phyloP scores from a whole-genome alignment of 306 rosid species.

The Ammopiptanthus mongolicus region DNA sequence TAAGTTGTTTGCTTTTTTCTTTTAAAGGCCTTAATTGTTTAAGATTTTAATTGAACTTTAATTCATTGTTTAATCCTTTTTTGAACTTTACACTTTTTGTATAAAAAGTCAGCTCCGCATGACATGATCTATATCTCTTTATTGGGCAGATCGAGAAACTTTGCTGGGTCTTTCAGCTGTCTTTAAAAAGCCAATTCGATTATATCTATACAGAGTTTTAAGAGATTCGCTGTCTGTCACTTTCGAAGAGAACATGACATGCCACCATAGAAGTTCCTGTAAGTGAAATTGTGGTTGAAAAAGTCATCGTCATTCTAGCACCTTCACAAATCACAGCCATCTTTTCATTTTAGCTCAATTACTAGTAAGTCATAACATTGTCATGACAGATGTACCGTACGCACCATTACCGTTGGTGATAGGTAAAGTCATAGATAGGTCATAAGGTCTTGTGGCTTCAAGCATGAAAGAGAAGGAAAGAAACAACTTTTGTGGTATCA shows the following conservation, averaged over 20 bases:
- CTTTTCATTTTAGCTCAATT: neutral
- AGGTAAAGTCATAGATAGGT: neutral
- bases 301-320: neutral
- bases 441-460: neutral
- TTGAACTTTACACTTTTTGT: neutral
- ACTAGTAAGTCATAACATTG: neutral
- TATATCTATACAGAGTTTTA: neutral
- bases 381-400: neutral
- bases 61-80: neutral
- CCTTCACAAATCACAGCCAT: neutral
- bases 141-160: constrained; percentile 8
- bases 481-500: neutral
- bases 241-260: constrained; percentile 13
- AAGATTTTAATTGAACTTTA: too few relatives aligned
- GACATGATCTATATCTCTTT: neutral
- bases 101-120: neutral
- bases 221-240: neutral
- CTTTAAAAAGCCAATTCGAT: constrained; percentile 12
- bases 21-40: too few relatives aligned
- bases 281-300: neutral
- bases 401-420: neutral
- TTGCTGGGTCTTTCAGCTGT: constrained; percentile 14
- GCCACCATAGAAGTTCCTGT: neutral
- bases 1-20: neutral
- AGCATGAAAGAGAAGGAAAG: neutral